Evolutionary conservation across 148 eudicot genomes (phyloP).

Genomic region (Cornus florida): DNA sequence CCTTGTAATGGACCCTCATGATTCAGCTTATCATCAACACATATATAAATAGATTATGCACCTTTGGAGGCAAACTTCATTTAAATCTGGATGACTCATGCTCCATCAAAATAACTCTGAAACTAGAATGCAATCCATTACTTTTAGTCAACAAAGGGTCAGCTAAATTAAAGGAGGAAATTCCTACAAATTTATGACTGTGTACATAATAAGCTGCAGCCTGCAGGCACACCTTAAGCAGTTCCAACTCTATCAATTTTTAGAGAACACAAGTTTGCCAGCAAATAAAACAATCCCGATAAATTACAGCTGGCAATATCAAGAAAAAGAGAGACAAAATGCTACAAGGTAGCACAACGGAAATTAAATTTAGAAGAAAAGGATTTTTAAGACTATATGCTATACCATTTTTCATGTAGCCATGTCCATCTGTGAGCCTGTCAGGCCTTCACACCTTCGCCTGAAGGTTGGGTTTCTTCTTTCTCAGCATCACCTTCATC

Average conservation of each 20-base stretch:
- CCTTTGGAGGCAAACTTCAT: too few species aligned
- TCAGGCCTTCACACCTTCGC: slow-evolving; percentile 51
- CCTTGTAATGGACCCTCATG: too few species aligned
- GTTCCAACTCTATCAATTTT: slow-evolving; percentile 12
- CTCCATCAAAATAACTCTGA: neutral
- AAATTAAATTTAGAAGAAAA: slow-evolving; percentile 8
- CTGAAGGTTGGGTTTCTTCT: slow-evolving; percentile 43
- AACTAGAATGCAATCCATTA: neutral
- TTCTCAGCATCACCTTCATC: slow-evolving; percentile 56
- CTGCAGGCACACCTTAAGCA: slow-evolving; percentile 21
- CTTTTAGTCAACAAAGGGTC: neutral
- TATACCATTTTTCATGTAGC: slow-evolving; percentile 14
- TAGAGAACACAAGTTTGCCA: slow-evolving; percentile 20
- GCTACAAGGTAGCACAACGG: slow-evolving; percentile 5
- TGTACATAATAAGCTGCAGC: slow-evolving; percentile 21
- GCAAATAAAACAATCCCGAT: slow-evolving; percentile 18
- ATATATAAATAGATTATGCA: too few species aligned
- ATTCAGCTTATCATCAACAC: too few species aligned
- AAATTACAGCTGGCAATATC: slow-evolving; percentile 31
- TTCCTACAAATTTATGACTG: slow-evolving; percentile 27
- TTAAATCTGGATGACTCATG: neutral
- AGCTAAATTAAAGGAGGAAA: slow-evolving; percentile 2
- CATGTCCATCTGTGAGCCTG: neutral
- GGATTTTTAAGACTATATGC: slow-evolving; percentile 3
- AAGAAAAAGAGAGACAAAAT: slow-evolving; percentile 9